phyloP scores from a whole-genome alignment of 306 rosid genomes.

The Cyclanthera cordifolia region DNA sequence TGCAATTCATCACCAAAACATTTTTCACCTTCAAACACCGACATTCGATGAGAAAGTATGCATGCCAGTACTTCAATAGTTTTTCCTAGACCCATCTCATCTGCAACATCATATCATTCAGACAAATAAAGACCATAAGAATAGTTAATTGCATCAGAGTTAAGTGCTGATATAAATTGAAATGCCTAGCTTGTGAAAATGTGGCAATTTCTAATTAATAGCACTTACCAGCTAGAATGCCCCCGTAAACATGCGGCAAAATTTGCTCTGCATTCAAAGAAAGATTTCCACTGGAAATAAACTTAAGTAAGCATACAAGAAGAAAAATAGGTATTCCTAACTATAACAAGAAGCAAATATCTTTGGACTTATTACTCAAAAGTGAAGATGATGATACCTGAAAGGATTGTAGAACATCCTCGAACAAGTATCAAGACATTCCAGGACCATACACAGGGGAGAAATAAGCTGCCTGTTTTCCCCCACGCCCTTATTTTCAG shows the following conservation, averaged over 20 bases:
- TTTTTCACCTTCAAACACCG: conserved; percentile 36
- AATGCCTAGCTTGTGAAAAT: neutral
- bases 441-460: conserved; percentile 66
- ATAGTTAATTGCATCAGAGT: neutral
- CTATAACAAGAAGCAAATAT: conserved; percentile 16
- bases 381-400: conserved; percentile 43
- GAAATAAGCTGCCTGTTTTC: conserved; percentile 39
- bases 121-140: conserved; percentile 18
- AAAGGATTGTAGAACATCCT: conserved; percentile 84
- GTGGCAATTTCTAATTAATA: neutral
- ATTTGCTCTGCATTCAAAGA: conserved; percentile 45
- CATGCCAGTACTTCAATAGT: conserved; percentile 91
- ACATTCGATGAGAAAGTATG: conserved; percentile 60
- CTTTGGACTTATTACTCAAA: neutral
- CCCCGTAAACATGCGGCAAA: conserved; percentile 60
- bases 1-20: conserved; percentile 24
- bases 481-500: conserved; percentile 30
- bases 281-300: conserved; percentile 69
- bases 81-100: conserved; percentile 96
- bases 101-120: conserved; percentile 28
- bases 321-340: conserved; percentile 5
- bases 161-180: neutral
- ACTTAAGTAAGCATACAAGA: conserved; percentile 23
- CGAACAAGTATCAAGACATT: conserved; percentile 46
- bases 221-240: conserved; percentile 89